These are phyloP conservation scores for Rubus idaeus DNA, from an alignment of 306 rosid genomes.

Conservation along the genomic window DNA sequence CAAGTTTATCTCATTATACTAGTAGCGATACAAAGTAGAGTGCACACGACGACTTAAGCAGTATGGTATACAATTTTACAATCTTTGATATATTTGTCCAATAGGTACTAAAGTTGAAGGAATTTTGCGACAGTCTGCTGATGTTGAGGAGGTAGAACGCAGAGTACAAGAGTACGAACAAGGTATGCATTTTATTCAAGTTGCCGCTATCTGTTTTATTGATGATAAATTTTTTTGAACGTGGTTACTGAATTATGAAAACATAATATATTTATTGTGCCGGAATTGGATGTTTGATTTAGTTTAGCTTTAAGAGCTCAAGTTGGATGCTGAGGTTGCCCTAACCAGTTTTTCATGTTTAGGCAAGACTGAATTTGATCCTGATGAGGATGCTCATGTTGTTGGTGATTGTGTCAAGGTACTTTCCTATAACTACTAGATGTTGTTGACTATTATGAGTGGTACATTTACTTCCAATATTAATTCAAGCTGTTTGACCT, in stretches of 20 bases:
- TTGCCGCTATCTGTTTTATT: conserved; percentile 24
- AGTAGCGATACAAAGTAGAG: background rate
- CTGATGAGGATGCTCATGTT: conserved; percentile 96
- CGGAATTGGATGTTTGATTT: conserved; percentile 10
- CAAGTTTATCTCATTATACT: background rate
- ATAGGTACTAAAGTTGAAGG: conserved; percentile 88
- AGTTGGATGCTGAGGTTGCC: conserved; percentile 15
- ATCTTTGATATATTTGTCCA: conserved; percentile 13
- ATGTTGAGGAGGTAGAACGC: conserved; percentile 97
- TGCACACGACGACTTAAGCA: background rate
- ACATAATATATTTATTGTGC: conserved; percentile 3
- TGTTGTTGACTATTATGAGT: background rate
- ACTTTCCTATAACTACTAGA: conserved; percentile 17
- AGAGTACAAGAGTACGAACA: conserved; percentile 96
- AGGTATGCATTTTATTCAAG: conserved; percentile 48
- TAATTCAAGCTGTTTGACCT: conserved; percentile 28
- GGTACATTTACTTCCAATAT: conserved; percentile 9
- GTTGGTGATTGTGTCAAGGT: conserved; percentile 99
- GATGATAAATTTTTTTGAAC: background rate
- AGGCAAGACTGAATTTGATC: conserved; percentile 88
- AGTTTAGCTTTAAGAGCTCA: conserved; percentile 8
- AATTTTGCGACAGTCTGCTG: conserved; percentile 94
- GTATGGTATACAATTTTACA: background rate
- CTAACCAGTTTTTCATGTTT: conserved; percentile 28
- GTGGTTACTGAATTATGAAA: background rate